phyloP scores from a whole-genome alignment of 208 protist genomes.

The Acanthamoeba sp. region DNA sequence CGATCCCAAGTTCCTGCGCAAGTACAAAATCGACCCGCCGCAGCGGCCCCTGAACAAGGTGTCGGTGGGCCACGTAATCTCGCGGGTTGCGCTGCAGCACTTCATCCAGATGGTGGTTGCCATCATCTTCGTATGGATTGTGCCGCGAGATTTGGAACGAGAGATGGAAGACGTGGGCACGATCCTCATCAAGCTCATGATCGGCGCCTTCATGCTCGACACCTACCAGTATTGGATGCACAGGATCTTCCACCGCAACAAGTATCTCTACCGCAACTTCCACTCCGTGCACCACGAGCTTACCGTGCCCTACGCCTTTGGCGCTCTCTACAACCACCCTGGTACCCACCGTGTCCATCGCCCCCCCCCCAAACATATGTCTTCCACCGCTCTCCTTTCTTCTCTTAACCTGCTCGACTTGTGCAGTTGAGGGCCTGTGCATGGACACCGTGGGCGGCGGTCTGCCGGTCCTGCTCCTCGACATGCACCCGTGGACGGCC shows the following conservation, averaged over 20 bases:
- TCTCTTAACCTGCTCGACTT: not conserved
- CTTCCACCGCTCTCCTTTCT: not conserved
- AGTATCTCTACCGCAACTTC: conserved; percentile 72
- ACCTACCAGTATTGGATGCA: conserved; percentile 73
- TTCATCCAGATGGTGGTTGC: conserved; percentile 6
- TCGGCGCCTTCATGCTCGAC: conserved; percentile 61
- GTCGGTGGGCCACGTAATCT: conserved; percentile 35
- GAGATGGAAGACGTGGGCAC: conserved; percentile 47
- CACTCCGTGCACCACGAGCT: conserved; percentile 66
- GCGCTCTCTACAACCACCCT: conserved; percentile 70
- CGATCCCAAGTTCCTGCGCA: not conserved
- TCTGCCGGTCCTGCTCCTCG: conserved; percentile 9
- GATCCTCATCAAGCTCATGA: conserved; percentile 41
- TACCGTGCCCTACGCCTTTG: conserved; percentile 67
- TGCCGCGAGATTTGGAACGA: not conserved
- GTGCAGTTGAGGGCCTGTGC: not conserved
- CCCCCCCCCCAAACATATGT: not conserved
- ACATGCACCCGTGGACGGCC: conserved; percentile 53
- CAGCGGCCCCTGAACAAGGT: conserved; percentile 40
- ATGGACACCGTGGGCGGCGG: conserved; percentile 24
- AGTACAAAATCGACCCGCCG: conserved; percentile 17
- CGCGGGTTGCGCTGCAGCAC: conserved; percentile 29
- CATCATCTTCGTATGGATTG: not conserved
- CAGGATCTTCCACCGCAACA: conserved; percentile 64
- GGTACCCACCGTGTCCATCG: not conserved